Evolutionary conservation across 1,284 basidiomycete genomes (phyloP), one percentile per base, ranked within the genome.

Genomic region (Crepidotus sp.): DNA sequence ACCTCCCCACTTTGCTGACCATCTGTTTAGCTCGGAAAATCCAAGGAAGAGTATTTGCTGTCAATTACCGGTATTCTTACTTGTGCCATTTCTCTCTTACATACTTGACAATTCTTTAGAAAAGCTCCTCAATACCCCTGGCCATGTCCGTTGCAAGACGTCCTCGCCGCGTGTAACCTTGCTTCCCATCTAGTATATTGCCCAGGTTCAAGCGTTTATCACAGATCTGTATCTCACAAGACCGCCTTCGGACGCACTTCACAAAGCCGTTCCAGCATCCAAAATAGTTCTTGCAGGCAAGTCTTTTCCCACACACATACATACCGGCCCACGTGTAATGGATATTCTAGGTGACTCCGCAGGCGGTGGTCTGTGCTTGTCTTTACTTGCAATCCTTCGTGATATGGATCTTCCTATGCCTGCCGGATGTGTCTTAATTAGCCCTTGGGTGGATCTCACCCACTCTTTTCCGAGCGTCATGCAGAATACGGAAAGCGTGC

Each of bases 61-160:
- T 77, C 35, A 78, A 76, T 48, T 75, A 77, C 54, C 60, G 74
- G 73, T 72, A 39, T 35, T 56, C 15, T 7, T n/a, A n/a, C n/a
- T 15, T 5, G 17, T 15, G n/a, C 33, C 4, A 6, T 4, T n/a
- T 10, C 11, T 39, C 26, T 9, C 36, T 17, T 37, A 11, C 14
- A 34, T 48, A 58, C 42, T 57, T 64, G 18, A 33, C 14, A 15
- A 18, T 14, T 37, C 9, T 6, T 8, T 49, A 75, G 75, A 24
- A 85, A 86, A 62, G 80, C 86, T 1, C 87, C 88, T 0, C 86
- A 90, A 59, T 90, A 88, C 54, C 89, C 89, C 2, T 93, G 87
- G 76, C 90, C 89, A 0, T 92, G 88, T 59, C 80, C 85, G 0
- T 59, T 93, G 3, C 84, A 88, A 53, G 87, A 91, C 58, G 79